Evolutionary conservation across 2,329 filamentous ascomycete genomes (phyloP), one percentile per base, ranked within the genome.

Genomic region (Fonsecaea pugnacius): DNA sequence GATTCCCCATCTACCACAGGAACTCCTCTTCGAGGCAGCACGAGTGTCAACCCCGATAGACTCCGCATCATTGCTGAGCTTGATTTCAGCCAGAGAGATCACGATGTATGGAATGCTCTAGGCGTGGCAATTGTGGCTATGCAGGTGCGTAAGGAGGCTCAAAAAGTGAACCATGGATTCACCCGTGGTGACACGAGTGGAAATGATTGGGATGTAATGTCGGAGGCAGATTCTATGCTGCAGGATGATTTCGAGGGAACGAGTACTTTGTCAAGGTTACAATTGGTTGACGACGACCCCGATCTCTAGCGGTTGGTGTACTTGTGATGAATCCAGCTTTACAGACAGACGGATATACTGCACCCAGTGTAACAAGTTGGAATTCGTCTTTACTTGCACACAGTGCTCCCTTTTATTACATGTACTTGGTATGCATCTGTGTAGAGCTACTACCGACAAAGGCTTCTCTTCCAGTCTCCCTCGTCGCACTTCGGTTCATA

Each of bases 101-200:
- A 84, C 64, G 85, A 87, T 70, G 84, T 87, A 1, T 88, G 85
- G 85, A 86, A 86, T 70, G 79, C 82, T 4, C 75, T 87, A 3
- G 84, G 84, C 0, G 68, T 87, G 56, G 83, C 85, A 0, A 84
- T 87, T 63, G 75, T 84, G 5, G 76, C 85, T 10, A 78, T 84
- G 66, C 81, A 85, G 71, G 79, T 82, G 59, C 78, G 84, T 4
- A 81, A 83, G 64, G 67, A 67, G 52, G 65, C 65, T 16, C 40
- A 66, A 9, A 67, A 67, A 52, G 65, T 55, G 24, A 66, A 64
- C 38, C 32, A 18, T 10, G 54, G 52, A n/a, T 32, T 60, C 30
- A 38, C 50, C 3, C 14, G 54, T 50, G 61, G 61, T 33, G 62
- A 64, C 24, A 10, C 63, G 46, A 59, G 61, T 24, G 55, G 18